Evolutionary conservation across 2,329 filamentous ascomycete genomes (phyloP).

Genomic region (Stagonosporopsis vannaccii): DNA sequence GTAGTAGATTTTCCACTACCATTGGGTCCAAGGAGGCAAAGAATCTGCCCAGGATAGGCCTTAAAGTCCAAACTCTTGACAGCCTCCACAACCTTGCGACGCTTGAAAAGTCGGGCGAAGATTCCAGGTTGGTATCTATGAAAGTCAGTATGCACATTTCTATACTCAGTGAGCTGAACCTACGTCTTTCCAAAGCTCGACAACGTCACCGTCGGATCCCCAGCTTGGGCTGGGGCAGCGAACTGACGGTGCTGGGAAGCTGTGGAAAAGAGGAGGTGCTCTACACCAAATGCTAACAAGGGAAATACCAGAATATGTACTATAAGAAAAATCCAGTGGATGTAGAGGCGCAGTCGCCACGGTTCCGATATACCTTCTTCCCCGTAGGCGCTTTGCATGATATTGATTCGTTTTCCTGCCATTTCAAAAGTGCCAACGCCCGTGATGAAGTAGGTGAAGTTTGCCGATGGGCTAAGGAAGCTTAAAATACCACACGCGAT

Average conservation of each 20-base stretch:
- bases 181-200: constrained; percentile 32
- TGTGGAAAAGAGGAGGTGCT: constrained; percentile 30
- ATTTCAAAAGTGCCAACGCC: constrained; percentile 30
- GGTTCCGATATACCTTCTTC: not conserved
- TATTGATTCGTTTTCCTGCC: constrained; percentile 17
- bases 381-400: constrained; percentile 17
- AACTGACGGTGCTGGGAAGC: constrained; percentile 46
- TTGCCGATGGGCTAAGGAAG: constrained; percentile 32
- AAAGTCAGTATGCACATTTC: not conserved
- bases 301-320: constrained; percentile 34
- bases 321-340: constrained; percentile 31
- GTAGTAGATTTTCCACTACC: constrained; percentile 38
- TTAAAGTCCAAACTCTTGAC: constrained; percentile 30
- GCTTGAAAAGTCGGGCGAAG: constrained; percentile 28
- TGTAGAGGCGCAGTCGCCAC: constrained; percentile 28
- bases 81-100: constrained; percentile 29
- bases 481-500: constrained; percentile 21
- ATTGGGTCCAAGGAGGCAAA: constrained; percentile 38
- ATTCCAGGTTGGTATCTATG: constrained; percentile 23
- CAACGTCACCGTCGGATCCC: constrained; percentile 51
- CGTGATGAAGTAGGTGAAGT: constrained; percentile 37
- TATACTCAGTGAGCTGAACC: not conserved
- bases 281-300: constrained; percentile 28
- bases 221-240: constrained; percentile 4
- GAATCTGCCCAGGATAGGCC: constrained; percentile 34